These are phyloP conservation scores for Colletotrichum phormii DNA, from an alignment of 2,329 filamentous ascomycete species.

Conservation along the genomic window DNA sequence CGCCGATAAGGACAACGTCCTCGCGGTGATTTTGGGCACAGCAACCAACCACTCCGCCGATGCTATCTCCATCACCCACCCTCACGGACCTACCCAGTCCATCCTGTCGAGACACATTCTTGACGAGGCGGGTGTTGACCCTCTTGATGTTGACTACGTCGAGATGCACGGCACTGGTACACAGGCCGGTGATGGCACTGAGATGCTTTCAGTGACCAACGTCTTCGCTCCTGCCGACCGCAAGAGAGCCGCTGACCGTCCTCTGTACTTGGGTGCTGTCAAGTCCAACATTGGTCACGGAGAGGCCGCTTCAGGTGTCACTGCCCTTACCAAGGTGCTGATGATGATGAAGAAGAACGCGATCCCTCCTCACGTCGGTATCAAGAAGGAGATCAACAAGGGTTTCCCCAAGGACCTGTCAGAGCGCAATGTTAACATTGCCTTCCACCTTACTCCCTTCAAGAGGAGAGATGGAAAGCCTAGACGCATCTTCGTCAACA, in stretches of 20 bases:
- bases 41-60: constrained; percentile 87
- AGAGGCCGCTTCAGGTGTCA: constrained; percentile 71
- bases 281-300: constrained; percentile 75
- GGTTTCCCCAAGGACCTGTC: constrained; percentile 68
- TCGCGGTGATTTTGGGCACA: constrained; percentile 81
- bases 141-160: constrained; percentile 82
- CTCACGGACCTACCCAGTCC: constrained; percentile 82
- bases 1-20: constrained; percentile 79
- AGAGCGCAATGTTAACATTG: constrained; percentile 69
- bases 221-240: constrained; percentile 61
- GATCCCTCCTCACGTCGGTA: constrained; percentile 75
- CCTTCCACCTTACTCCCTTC: constrained; percentile 64
- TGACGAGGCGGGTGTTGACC: constrained; percentile 78
- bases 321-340: constrained; percentile 73
- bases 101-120: constrained; percentile 77
- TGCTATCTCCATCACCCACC: constrained; percentile 85
- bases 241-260: constrained; percentile 59
- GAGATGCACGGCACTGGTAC: constrained; percentile 94
- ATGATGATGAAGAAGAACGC: constrained; percentile 72
- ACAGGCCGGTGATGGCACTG: constrained; percentile 84
- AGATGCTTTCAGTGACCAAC: constrained; percentile 81
- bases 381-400: constrained; percentile 73
- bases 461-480: constrained; percentile 59
- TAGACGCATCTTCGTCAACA: constrained; percentile 69
- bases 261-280: constrained; percentile 71